Evolutionary conservation across 2,329 filamentous ascomycete genomes (phyloP), one percentile per base, ranked within the genome.

Genomic region (Monilinia polystroma): DNA sequence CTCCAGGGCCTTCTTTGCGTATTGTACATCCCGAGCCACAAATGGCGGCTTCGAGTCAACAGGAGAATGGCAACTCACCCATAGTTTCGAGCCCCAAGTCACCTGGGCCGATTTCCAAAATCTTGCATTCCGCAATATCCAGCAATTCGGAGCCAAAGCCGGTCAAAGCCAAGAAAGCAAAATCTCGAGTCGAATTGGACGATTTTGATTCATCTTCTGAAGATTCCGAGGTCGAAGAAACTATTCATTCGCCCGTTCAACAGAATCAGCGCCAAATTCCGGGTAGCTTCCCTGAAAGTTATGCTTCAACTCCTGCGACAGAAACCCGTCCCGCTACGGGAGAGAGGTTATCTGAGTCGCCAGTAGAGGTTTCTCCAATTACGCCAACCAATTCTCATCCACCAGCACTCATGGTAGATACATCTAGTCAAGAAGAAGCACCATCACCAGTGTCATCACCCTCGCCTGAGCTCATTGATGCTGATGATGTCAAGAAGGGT

Each of bases 351-450:
- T 87, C 87, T 8, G 89, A 91, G 76, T 92, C 90, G 3, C 90
- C 89, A 3, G 83, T 89, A 2, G 81, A 88, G 68, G 82, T 90
- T 4, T 89, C 88, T 23, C 86, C 86, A 1, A 76, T 84, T 41
- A 82, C 82, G 66, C 73, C 74, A 76, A 78, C 58, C 73, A 80
- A 72, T 77, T 78, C 76, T 83, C 68, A 86, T 57, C 87, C 86
- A 35, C 90, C 90, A 5, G 85, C 85, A 43, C 84, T 94, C 47
- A 85, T 90, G 72, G 84, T 84, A 29, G 90, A 93, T 76, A 87
- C 84, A 7, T 91, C 89, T 14, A 90, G 89, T 70, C 87, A 90
- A 73, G 88, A 90, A 66, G 87, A 85, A 68, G 81, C 82, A 63
- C 86, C 86, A 32, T 90, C 87, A 11, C 82, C 83, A 2, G 79